Evolutionary conservation across 345 rosid species (phyloP).

Genomic region (Salix purpurea): DNA sequence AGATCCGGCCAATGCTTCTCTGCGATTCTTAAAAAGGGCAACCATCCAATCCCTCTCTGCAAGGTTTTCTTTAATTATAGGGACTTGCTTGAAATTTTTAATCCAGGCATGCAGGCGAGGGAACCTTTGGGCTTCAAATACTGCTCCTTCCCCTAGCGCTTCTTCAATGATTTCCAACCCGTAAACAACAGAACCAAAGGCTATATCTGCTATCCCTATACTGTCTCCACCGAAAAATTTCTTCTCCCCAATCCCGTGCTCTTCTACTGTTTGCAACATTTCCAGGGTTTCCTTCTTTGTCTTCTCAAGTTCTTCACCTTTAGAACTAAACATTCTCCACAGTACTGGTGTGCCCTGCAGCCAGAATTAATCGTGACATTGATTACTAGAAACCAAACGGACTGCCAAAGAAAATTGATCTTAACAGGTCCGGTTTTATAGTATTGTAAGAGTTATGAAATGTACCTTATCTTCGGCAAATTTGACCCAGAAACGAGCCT

Average conservation of each 20-base stretch:
- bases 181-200: neutral
- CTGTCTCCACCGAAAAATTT: neutral
- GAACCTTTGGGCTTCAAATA: neutral
- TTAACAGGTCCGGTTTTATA: neutral
- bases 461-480: neutral
- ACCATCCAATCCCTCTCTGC: neutral
- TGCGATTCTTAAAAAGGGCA: neutral
- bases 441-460: too few relatives aligned
- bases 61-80: neutral
- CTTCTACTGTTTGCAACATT: neutral
- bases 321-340: neutral
- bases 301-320: neutral
- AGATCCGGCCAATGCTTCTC: neutral
- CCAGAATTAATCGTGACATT: neutral
- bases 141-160: neutral
- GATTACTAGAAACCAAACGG: neutral
- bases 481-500: slow-evolving; percentile 8
- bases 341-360: neutral
- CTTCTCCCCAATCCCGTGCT: neutral
- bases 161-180: neutral
- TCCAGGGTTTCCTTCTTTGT: neutral
- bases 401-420: neutral
- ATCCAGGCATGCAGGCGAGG: neutral
- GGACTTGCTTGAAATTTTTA: neutral
- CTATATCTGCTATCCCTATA: neutral